A percentile compares a stretch with the other conserved stretches of the same genome.
phyloP scores from a whole-genome alignment of 805 yeast genomes.

The Candida morakotiae region DNA sequence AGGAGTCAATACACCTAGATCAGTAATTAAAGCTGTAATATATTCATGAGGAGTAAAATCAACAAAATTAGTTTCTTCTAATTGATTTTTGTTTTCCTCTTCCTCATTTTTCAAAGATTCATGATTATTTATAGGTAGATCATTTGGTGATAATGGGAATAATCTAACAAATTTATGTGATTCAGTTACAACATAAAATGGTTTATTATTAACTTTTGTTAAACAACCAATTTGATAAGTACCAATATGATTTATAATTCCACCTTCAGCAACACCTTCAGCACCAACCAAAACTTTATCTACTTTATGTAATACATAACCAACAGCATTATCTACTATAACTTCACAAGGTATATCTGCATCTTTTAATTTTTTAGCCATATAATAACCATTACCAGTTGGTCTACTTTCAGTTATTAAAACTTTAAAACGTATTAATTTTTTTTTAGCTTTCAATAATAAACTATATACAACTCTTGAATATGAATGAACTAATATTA shows the following conservation, averaged over 20 bases:
- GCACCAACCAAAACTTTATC: conserved; percentile 97
- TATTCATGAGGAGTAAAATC: conserved; percentile 97
- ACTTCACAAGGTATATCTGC: conserved; percentile 82
- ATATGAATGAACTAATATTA: conserved; percentile 81
- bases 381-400: conserved; percentile 64
- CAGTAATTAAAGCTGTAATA: conserved; percentile 93
- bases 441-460: conserved; percentile 70
- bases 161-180: conserved; percentile 94
- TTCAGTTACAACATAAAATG: conserved; percentile 91
- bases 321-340: conserved; percentile 91
- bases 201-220: conserved; percentile 86
- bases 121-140: conserved; percentile 53
- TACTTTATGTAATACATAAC: conserved; percentile 83
- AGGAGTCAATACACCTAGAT: conserved; percentile 93
- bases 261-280: conserved; percentile 99
- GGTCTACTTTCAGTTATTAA: conserved; percentile 93
- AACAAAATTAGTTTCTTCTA: conserved; percentile 39
- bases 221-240: conserved; percentile 91
- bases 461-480: conserved; percentile 86
- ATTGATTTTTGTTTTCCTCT: conserved; percentile 15
- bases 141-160: conserved; percentile 92
- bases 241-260: conserved; percentile 93
- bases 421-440: conserved; percentile 79
- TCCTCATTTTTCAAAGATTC: conserved; percentile 18
- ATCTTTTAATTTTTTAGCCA: conserved; percentile 64